Evolutionary conservation across 2,329 filamentous ascomycete genomes (phyloP).

Genomic region (Tolypocladium cylindrosporum): DNA sequence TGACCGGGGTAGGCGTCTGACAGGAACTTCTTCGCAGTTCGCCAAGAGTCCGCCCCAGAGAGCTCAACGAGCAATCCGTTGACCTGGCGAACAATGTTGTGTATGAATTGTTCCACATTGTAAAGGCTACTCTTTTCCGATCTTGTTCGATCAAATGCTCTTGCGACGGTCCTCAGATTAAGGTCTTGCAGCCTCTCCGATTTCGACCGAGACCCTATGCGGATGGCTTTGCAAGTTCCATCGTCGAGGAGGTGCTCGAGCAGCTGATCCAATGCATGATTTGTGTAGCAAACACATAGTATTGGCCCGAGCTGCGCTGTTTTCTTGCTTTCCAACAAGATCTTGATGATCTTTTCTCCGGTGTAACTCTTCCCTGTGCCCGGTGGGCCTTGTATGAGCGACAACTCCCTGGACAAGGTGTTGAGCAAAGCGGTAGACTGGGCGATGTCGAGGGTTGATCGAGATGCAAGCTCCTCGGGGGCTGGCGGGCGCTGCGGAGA

Average conservation of each 20-base stretch:
- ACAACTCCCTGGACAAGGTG: conserved; percentile 40
- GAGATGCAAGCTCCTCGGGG: conserved; percentile 13
- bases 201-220: conserved; percentile 50
- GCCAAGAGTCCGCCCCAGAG: not conserved
- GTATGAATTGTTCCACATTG: not conserved
- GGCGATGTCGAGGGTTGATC: conserved; percentile 40
- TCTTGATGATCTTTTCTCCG: conserved; percentile 48
- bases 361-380: conserved; percentile 60
- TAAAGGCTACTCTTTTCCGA: conserved; percentile 23
- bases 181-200: conserved; percentile 37
- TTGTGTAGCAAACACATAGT: conserved; percentile 41
- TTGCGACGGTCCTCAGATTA: conserved; percentile 35
- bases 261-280: conserved; percentile 43
- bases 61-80: not conserved
- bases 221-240: conserved; percentile 41
- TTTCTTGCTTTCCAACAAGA: conserved; percentile 33
- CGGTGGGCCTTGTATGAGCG: conserved; percentile 60
- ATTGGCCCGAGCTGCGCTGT: conserved; percentile 35
- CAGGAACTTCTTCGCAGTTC: not conserved
- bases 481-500: conserved; percentile 8
- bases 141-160: conserved; percentile 23
- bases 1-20: not conserved
- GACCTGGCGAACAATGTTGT: not conserved
- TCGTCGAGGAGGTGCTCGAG: conserved; percentile 47
- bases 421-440: conserved; percentile 42